phyloP scores from a whole-genome alignment of 192 early-diverging fungal genomes.

The Globomyces pollinis-pini region DNA sequence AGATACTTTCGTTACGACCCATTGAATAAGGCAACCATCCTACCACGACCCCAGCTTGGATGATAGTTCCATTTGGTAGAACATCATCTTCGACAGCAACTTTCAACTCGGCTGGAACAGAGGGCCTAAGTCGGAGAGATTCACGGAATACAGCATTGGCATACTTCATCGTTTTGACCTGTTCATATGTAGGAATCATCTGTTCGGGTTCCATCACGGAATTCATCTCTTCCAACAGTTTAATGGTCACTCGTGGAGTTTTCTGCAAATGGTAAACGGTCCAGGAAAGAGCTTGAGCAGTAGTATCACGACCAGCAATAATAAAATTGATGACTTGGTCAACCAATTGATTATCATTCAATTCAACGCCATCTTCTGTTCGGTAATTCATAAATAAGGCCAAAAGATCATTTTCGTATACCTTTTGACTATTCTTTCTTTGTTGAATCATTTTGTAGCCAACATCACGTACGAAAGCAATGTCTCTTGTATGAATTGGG shows the following conservation, averaged over 20 bases:
- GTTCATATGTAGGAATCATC: conserved; percentile 16
- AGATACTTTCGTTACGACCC: conserved; percentile 42
- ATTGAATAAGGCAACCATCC: conserved; percentile 43
- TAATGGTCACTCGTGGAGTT: conserved; percentile 23
- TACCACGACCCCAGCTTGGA: conserved; percentile 42
- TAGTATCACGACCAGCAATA: conserved; percentile 33
- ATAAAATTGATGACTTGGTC: conserved; percentile 44
- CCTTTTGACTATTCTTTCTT: conserved; percentile 8
- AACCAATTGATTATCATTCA: conserved; percentile 30
- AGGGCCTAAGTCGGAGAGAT: conserved; percentile 47
- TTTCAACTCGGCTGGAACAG: conserved; percentile 48
- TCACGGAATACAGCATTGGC: conserved; percentile 40
- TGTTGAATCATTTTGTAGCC: conserved; percentile 4
- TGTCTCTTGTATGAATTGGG: neutral
- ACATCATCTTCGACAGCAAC: conserved; percentile 40
- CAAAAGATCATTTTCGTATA: conserved; percentile 27
- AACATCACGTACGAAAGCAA: neutral
- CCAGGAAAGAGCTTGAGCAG: conserved; percentile 42
- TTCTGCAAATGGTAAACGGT: conserved; percentile 27
- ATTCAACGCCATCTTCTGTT: conserved; percentile 28
- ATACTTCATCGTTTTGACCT: conserved; percentile 33
- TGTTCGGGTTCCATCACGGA: neutral
- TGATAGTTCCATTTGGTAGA: conserved; percentile 49
- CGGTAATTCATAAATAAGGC: conserved; percentile 36
- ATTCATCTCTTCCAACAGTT: conserved; percentile 27